Base-by-base conservation (phyloP, 495 filamentous ascomycete genomes). In the Aspergillus coremiiformis region DNA sequence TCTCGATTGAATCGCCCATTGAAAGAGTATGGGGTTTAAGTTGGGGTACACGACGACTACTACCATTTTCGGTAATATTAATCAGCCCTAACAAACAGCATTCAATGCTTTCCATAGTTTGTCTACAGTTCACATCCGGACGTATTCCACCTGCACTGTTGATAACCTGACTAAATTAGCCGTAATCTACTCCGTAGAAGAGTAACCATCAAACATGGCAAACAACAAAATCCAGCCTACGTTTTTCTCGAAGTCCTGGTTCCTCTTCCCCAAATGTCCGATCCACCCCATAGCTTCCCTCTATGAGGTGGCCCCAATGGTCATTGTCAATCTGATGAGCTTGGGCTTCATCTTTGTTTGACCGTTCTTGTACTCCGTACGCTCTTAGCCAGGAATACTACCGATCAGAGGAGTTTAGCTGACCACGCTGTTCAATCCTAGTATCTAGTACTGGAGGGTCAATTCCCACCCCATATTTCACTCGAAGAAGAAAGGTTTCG, bases 211-310 rank as follows among this genome's bases (percentile, higher is more conserved):
- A 41, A 37, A 41, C 15, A 20, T 19, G 21, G 6, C 19, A 21
- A 41, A 20, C 15, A 41, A 7, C n/a, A 6, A 8, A 41, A 21
- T 51, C 56, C 56, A 62, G 53, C 56, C 59, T 56, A 57, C 44
- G 20, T 63, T 54, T 56, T 63, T 63, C 60, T 63, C 56, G 60
- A 63, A 63, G 54, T 46, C 51, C 48, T n/a, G 42, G 48, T 45
- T 49, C 51, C 33, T 39, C 14, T 26, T 20, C 21, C 32, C 26
- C n/a, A 21, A 19, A 32, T 21, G 15, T 47, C 15, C 23, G 17
- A 32, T 47, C 44, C 19, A 35, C 32, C 32, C 24, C 11, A 5
- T 41, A 41, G 37, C 15, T 41, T 14, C 37, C 19, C 37, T 20
- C 37, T 35, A 35, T 41, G 37, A 41, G 37, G 37, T 41, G 37